Conservation (phyloP, 1,284 basidiomycete genomes). For the Malassezia nana region DNA sequence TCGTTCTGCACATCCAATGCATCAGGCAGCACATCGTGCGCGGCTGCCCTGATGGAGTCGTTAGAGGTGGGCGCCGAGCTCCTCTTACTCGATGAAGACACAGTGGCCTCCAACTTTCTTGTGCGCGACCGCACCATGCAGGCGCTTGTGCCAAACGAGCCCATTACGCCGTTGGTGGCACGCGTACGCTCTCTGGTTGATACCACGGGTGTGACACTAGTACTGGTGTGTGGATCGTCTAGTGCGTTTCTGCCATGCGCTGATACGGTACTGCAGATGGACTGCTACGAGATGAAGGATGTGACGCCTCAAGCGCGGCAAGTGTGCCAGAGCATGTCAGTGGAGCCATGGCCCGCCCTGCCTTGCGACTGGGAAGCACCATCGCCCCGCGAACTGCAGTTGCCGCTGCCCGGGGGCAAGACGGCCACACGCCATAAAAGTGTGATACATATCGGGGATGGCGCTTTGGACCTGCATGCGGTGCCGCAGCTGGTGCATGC, state of each 20-base stretch:
- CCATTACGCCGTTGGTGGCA: slow-evolving; percentile 17
- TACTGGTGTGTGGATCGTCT: slow-evolving; percentile 19
- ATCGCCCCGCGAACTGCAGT: background rate
- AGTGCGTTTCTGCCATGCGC: slow-evolving; percentile 13
- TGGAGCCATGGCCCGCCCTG: background rate
- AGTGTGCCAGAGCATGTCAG: background rate
- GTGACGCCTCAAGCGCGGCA: slow-evolving; percentile 4
- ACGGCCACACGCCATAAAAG: background rate
- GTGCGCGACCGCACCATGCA: slow-evolving; percentile 15
- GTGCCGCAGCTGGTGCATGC: slow-evolving; percentile 10
- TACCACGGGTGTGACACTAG: slow-evolving; percentile 1
- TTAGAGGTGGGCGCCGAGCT: slow-evolving; percentile 16
- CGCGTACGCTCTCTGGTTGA: slow-evolving; percentile 7
- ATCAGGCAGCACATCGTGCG: slow-evolving; percentile 20
- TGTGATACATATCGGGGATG: slow-evolving; percentile 4
- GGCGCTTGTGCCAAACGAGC: slow-evolving; percentile 16
- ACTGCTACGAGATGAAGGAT: slow-evolving; percentile 12
- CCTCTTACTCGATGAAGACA: slow-evolving; percentile 18
- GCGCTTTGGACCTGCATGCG: slow-evolving; percentile 2
- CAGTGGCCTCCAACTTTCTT: slow-evolving; percentile 19
- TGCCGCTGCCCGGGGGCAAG: slow-evolving; percentile 1
- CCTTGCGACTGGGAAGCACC: background rate
- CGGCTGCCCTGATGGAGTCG: slow-evolving; percentile 17
- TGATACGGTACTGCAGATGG: slow-evolving; percentile 18
- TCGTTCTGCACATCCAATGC: slow-evolving; percentile 17